A percentile compares a stretch with the other conserved stretches of the same genome.
Conservation (phyloP, 2,329 filamentous ascomycete genomes). For the Scedosporium apiospermum region DNA sequence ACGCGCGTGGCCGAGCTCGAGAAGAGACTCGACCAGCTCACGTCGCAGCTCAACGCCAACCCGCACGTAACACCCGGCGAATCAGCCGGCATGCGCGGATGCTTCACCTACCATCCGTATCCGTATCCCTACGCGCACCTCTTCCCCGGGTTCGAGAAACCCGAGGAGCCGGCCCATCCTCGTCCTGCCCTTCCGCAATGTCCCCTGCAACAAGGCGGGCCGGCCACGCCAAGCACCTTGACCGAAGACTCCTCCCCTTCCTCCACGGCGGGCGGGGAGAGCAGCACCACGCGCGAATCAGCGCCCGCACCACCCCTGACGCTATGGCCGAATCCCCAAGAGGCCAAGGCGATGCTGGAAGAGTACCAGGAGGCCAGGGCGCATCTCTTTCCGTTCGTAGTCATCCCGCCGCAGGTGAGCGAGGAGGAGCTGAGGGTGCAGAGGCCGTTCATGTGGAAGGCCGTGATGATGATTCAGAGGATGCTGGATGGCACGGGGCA, state of each 20-base stretch:
- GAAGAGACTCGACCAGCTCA: constrained; percentile 38
- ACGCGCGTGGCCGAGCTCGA: constrained; percentile 42
- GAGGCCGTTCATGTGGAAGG: constrained; percentile 39
- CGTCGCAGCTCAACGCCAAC: constrained; percentile 29
- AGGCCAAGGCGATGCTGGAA: constrained; percentile 29
- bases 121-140: constrained; percentile 6
- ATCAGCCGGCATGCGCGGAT: not conserved
- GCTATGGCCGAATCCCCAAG: constrained; percentile 30
- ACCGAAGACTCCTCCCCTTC: not conserved
- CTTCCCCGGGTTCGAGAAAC: constrained; percentile 5
- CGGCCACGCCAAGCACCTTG: not conserved
- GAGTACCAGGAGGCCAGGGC: constrained; percentile 24
- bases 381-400: constrained; percentile 34
- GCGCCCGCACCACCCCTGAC: constrained; percentile 13
- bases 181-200: not conserved
- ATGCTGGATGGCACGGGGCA: constrained; percentile 35
- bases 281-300: constrained; percentile 8
- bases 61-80: constrained; percentile 6
- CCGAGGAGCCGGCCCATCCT: not conserved
- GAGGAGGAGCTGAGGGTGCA: constrained; percentile 25
- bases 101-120: not conserved
- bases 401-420: constrained; percentile 26
- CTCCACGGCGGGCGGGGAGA: not conserved
- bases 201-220: not conserved
- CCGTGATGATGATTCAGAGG: constrained; percentile 33